phyloP scores from a whole-genome alignment of 768 basidiomycete species.

The Russula sp. region DNA sequence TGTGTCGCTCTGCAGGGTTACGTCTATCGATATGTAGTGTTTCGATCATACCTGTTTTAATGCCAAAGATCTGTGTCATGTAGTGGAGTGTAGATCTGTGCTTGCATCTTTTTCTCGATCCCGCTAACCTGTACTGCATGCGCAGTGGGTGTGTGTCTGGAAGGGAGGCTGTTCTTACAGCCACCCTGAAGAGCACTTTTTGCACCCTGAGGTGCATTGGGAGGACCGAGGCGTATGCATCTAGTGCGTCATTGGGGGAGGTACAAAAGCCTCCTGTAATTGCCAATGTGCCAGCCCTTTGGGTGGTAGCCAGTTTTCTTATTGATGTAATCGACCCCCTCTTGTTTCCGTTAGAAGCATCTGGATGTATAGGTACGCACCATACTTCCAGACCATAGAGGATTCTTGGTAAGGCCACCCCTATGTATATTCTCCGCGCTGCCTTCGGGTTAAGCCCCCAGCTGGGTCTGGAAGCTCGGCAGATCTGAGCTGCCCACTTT shows the following conservation, averaged over 20 bases:
- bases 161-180: not conserved
- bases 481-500: not conserved
- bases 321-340: not conserved
- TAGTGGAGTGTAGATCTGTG: too few species aligned
- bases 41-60: too few species aligned
- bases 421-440: not conserved
- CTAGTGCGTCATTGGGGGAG: constrained; percentile 11
- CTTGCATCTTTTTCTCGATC: too few species aligned
- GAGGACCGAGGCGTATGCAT: constrained; percentile 3
- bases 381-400: constrained; percentile 12
- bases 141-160: not conserved
- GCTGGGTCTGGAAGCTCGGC: not conserved
- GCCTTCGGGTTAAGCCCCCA: not conserved
- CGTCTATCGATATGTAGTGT: too few species aligned
- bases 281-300: constrained; percentile 18
- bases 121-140: too few species aligned
- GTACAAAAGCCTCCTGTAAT: constrained; percentile 24
- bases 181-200: not conserved
- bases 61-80: too few species aligned
- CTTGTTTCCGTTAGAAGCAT: not conserved
- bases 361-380: not conserved
- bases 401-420: not conserved
- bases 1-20: too few species aligned
- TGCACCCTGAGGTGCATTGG: constrained; percentile 11
- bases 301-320: not conserved